These are phyloP conservation scores for Quercus engelmannii DNA, from an alignment of 306 rosid genomes.

Conservation along the genomic window DNA sequence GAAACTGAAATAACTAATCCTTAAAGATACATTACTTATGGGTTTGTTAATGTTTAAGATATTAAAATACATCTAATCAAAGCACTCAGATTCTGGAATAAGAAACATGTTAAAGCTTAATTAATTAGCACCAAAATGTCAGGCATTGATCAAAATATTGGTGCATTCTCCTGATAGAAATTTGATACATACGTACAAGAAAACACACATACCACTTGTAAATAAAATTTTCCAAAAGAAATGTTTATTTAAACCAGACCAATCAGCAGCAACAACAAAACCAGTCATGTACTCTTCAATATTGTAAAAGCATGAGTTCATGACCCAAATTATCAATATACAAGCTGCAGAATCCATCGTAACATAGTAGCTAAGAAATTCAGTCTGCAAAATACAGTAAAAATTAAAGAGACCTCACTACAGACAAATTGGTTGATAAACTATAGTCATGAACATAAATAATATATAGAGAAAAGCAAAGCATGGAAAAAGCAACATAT, in stretches of 20 bases:
- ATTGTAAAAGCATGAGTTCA: not conserved
- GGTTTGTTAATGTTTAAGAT: not conserved
- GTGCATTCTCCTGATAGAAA: not conserved
- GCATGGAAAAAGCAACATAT: constrained; percentile 4
- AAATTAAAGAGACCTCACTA: not conserved
- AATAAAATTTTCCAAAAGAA: not conserved
- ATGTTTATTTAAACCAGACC: not conserved
- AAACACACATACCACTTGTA: not conserved
- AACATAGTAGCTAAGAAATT: not conserved
- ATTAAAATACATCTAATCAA: not conserved
- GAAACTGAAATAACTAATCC: not conserved
- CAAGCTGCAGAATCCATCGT: not conserved
- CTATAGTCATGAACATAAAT: constrained; percentile 1
- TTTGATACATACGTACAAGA: not conserved
- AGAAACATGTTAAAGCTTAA: not conserved
- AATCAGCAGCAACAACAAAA: not conserved
- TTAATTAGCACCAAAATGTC: not conserved
- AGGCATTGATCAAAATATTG: not conserved
- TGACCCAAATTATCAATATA: not conserved
- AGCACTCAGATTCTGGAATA: not conserved
- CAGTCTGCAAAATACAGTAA: not conserved
- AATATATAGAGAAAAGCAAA: not conserved
- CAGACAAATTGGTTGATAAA: constrained; percentile 15
- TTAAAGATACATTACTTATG: not conserved
- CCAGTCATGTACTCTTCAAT: not conserved